These are phyloP conservation scores for Xylariaceae sp. DNA, from an alignment of 2,329 filamentous ascomycete genomes.

Conservation along the genomic window DNA sequence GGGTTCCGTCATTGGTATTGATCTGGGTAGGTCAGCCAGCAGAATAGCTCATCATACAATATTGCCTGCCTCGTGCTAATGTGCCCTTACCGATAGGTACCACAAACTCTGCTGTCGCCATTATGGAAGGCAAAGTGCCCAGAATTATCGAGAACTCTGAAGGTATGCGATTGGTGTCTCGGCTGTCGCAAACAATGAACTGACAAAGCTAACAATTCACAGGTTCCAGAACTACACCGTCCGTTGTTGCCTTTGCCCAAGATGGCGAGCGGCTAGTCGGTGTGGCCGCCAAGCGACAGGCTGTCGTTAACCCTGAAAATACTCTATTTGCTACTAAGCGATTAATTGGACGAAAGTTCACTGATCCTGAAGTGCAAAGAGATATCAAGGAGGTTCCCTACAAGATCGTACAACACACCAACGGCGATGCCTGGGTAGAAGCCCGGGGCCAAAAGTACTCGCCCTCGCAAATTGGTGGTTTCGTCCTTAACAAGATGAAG, in stretches of 20 bases:
- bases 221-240: conserved; percentile 90
- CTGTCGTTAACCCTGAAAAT: conserved; percentile 97
- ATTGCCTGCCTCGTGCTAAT: conserved; percentile 7
- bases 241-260: conserved; percentile 92
- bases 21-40: conserved; percentile 69
- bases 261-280: conserved; percentile 95
- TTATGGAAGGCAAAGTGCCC: conserved; percentile 96
- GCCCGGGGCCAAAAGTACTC: conserved; percentile 95
- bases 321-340: conserved; percentile 98
- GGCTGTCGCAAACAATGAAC: conserved; percentile 11
- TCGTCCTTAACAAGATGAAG: conserved; percentile 98
- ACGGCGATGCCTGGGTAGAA: conserved; percentile 95
- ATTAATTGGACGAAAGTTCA: conserved; percentile 97
- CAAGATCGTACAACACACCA: conserved; percentile 97
- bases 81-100: conserved; percentile 57
- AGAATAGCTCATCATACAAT: conserved; percentile 1
- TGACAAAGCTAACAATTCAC: conserved; percentile 20
- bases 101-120: conserved; percentile 94
- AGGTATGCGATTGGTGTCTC: conserved; percentile 56
- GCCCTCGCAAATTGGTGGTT: conserved; percentile 96
- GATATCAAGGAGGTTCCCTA: conserved; percentile 98
- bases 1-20: conserved; percentile 96
- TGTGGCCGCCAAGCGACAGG: conserved; percentile 97
- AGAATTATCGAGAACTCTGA: conserved; percentile 98
- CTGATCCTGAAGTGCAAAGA: conserved; percentile 88